A percentile compares a stretch with the other conserved stretches of the same genome.
These are phyloP conservation scores for Volvox carteri DNA, from an alignment of 163 green algal species.

Conservation along the genomic window DNA sequence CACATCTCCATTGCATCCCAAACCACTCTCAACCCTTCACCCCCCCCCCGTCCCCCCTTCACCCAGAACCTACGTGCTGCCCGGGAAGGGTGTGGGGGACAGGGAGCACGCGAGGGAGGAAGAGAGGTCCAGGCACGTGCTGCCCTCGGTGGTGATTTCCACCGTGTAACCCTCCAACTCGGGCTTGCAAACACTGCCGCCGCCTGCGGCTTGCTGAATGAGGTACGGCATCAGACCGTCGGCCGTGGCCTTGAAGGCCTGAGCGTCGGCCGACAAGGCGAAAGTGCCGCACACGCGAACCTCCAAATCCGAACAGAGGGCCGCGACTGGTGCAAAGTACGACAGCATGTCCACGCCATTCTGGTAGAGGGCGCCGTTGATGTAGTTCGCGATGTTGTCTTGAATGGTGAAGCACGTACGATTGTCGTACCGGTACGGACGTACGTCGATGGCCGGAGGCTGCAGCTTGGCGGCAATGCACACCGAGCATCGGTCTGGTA, in stretches of 20 bases:
- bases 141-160: neutral
- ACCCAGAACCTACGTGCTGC: slow-evolving; percentile 14
- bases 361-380: neutral
- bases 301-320: neutral
- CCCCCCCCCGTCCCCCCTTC: too few relatives aligned
- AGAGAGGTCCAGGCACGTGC: neutral
- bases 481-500: neutral
- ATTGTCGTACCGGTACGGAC: slow-evolving; percentile 5
- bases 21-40: too few relatives aligned
- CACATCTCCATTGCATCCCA: too few relatives aligned
- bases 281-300: neutral
- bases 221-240: neutral
- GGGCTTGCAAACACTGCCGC: neutral
- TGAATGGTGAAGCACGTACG: neutral
- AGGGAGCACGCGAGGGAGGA: neutral
- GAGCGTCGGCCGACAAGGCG: neutral
- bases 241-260: neutral
- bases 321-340: neutral
- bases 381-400: neutral
- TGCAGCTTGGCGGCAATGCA: neutral
- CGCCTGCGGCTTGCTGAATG: neutral
- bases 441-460: neutral
- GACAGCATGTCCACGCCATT: neutral
- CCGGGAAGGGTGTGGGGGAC: slow-evolving; percentile 3
- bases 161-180: slow-evolving; percentile 12